Percentiles rank a stretch among this genome's conserved stretches.
Conservation (phyloP, 208 protist species). For the Wallacemonas collosoma region DNA sequence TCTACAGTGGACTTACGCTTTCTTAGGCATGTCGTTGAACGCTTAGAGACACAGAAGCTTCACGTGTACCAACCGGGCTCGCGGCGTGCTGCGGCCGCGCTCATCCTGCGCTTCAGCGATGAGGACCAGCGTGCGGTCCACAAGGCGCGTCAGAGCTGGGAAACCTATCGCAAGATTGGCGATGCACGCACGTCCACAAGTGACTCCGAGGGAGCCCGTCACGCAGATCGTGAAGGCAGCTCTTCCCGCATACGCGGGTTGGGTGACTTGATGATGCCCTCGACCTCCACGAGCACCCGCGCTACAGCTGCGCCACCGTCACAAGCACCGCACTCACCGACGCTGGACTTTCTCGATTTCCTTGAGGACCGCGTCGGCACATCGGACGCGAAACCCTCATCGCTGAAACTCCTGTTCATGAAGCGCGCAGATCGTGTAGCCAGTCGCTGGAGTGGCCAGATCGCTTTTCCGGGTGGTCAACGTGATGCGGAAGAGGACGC, state of each 20-base stretch:
- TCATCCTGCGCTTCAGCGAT: slow-evolving; percentile 75
- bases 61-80: slow-evolving; percentile 54
- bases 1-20: slow-evolving; percentile 57
- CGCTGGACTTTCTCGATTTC: slow-evolving; percentile 10
- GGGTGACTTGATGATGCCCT: neutral
- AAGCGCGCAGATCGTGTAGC: slow-evolving; percentile 41
- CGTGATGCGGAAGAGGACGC: slow-evolving; percentile 67
- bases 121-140: slow-evolving; percentile 25
- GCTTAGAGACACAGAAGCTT: slow-evolving; percentile 43
- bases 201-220: too few relatives aligned
- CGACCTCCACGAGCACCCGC: neutral
- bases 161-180: neutral
- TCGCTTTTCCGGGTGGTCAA: slow-evolving; percentile 80
- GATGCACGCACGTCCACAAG: neutral
- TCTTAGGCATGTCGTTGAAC: slow-evolving; percentile 34
- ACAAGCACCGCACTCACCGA: neutral
- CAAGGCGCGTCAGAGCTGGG: neutral
- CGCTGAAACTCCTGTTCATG: slow-evolving; percentile 70
- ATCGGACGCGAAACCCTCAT: slow-evolving; percentile 26
- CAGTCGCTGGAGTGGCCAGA: slow-evolving; percentile 74
- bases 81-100: slow-evolving; percentile 45
- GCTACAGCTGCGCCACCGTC: neutral
- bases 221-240: too few relatives aligned
- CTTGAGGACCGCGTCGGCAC: slow-evolving; percentile 10
- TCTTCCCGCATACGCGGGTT: neutral